phyloP scores from a whole-genome alignment of 2,329 filamentous ascomycete genomes.

The Fusarium pseudocircinatum region DNA sequence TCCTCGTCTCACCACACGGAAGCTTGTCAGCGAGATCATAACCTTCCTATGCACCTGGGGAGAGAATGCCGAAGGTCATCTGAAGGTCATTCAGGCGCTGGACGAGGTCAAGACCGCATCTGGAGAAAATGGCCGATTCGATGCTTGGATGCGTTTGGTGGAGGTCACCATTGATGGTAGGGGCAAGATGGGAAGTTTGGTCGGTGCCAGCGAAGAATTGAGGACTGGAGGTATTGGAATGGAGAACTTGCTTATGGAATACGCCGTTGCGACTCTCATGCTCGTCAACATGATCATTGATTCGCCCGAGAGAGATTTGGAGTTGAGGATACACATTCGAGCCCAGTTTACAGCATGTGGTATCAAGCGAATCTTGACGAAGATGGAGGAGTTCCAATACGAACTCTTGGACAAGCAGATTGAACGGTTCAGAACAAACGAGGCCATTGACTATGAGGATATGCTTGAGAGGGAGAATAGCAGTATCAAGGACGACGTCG shows the following conservation, averaged over 20 bases:
- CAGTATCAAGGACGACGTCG: slow-evolving; percentile 87
- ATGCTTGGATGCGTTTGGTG: slow-evolving; percentile 98
- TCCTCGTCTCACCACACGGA: slow-evolving; percentile 87
- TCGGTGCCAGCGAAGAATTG: slow-evolving; percentile 95
- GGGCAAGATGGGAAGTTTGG: slow-evolving; percentile 98
- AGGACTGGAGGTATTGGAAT: slow-evolving; percentile 96
- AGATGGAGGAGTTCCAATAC: slow-evolving; percentile 99
- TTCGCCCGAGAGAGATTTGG: slow-evolving; percentile 86
- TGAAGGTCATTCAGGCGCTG: slow-evolving; percentile 92
- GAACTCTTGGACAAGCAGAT: slow-evolving; percentile 99
- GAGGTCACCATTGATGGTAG: slow-evolving; percentile 97
- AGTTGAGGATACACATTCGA: slow-evolving; percentile 91
- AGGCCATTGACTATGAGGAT: slow-evolving; percentile 98
- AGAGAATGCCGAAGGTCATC: slow-evolving; percentile 81
- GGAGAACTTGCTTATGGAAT: slow-evolving; percentile 99
- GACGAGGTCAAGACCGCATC: slow-evolving; percentile 89
- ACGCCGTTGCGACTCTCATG: slow-evolving; percentile 92
- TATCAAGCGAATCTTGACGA: slow-evolving; percentile 90
- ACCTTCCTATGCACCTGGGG: slow-evolving; percentile 97
- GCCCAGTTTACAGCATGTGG: slow-evolving; percentile 97
- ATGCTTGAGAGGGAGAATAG: slow-evolving; percentile 90
- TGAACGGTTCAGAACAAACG: slow-evolving; percentile 90
- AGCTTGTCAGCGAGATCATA: slow-evolving; percentile 93
- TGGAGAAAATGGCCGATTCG: slow-evolving; percentile 93
- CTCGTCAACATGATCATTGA: slow-evolving; percentile 97